Evolutionary conservation across 176 grass and related monocot species (phyloP).

Genomic region (Oropetium thomaeum): DNA sequence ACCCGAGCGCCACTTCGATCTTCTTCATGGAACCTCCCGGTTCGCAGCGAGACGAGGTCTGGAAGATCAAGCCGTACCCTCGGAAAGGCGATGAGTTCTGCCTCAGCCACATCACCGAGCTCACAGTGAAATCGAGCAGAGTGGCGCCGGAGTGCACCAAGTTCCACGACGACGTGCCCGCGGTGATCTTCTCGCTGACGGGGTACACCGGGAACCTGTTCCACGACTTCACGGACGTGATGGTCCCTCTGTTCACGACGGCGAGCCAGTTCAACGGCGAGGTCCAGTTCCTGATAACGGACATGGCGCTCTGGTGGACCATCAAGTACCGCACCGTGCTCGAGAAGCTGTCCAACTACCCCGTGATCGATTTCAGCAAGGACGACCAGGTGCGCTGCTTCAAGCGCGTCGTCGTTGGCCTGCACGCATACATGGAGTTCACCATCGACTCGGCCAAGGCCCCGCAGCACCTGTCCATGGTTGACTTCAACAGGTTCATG

Average conservation of each 20-base stretch:
- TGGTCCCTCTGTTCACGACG: conserved; percentile 74
- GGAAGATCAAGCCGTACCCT: conserved; percentile 71
- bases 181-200: conserved; percentile 49
- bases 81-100: conserved; percentile 65
- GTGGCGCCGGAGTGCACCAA: conserved; percentile 50
- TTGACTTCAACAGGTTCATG: conserved; percentile 63
- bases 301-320: conserved; percentile 57
- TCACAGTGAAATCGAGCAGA: conserved; percentile 44
- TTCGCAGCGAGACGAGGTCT: conserved; percentile 40
- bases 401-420: conserved; percentile 55
- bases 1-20: conserved; percentile 42
- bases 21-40: conserved; percentile 28
- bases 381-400: conserved; percentile 67
- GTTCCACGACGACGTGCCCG: conserved; percentile 51
- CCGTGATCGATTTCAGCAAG: conserved; percentile 61
- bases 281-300: conserved; percentile 52
- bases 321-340: conserved; percentile 52
- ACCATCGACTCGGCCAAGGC: conserved; percentile 53
- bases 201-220: conserved; percentile 68
- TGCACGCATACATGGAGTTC: conserved; percentile 63
- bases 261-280: conserved; percentile 60
- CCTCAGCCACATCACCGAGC: conserved; percentile 55
- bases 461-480: conserved; percentile 44
- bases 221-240: conserved; percentile 76
- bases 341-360: conserved; percentile 53